Base-by-base conservation (phyloP, 441 rosid species). In the Populus hybrid region DNA sequence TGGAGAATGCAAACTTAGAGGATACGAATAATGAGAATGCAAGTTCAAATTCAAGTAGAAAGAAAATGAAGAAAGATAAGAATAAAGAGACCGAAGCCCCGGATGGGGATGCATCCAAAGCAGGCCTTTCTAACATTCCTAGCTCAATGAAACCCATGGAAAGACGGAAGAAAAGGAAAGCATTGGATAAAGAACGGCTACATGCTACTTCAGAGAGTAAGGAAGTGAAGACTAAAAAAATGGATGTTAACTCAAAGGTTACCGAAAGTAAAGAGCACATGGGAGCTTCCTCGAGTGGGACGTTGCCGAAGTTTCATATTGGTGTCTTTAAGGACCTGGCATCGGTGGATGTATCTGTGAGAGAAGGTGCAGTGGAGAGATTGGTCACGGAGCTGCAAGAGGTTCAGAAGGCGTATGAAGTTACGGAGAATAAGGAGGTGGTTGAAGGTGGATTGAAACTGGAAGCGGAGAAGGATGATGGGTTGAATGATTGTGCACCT, bases 381-480 rank as follows among this genome's bases (percentile, higher is more conserved):
- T 74, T 96, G 89, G 91, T 88, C 72, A 77, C 18, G 9, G 94
- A 89, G 86, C 83, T 94, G 79, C 85, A 79, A 84, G 92, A 87
- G 77, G 93, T 94, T 80, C 98, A 96, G 84, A 88, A 84, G 78
- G 95, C 87, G 0, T 94, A 90, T 77, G 92, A 91, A 76, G 74
- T 74, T 79, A 76, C 88, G 1, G 88, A 84, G 64, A 82, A 81
- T 71, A 89, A 90, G 84, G 93, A 85, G 10, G 69, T 83, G 79
- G 83, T 85, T n/a, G 88, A 87, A 12, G 83, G 88, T 45, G 92
- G 87, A 16, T 78, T 87, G 81, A 90, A 90, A 83, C 83, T 94
- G 80, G 98, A 93, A 82, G 98, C 99, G 31, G 89, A 91, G 72
- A 96, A 90, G 79, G 90, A 96, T 80, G 98, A 92, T 70, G 98